Evolutionary conservation across 78 protist species (phyloP).

Genomic region (Chrysochromulina tobinii): DNA sequence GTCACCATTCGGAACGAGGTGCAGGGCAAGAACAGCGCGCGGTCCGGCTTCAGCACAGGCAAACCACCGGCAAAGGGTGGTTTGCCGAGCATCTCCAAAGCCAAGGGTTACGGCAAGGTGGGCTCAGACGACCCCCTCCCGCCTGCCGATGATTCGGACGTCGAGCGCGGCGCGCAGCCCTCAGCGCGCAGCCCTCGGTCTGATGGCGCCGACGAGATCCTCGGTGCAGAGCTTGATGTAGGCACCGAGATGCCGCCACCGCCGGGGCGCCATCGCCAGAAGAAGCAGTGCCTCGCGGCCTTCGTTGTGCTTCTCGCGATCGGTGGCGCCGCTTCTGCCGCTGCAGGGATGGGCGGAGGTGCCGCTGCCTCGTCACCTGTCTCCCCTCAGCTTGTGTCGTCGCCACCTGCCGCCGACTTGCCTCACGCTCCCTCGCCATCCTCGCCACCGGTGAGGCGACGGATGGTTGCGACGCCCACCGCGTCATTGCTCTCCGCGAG

Average conservation of each 20-base stretch:
- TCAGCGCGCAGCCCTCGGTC: neutral
- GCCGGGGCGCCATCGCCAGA: neutral
- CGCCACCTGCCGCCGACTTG: no score
- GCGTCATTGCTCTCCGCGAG: no score
- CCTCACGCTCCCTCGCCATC: no score
- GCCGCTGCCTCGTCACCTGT: no score
- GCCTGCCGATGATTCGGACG: no score
- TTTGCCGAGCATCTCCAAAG: neutral
- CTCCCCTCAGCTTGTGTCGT: no score
- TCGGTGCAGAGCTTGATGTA: neutral
- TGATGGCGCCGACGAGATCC: neutral
- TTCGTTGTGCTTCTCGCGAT: neutral
- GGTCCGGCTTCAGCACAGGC: neutral
- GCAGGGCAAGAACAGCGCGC: neutral
- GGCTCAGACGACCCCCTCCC: neutral
- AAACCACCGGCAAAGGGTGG: neutral
- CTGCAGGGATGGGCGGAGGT: no score
- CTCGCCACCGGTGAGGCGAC: no score
- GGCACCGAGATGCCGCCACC: no score
- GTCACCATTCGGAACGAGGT: neutral
- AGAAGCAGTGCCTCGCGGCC: neutral
- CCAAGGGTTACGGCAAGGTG: neutral
- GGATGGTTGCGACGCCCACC: no score
- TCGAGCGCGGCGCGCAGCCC: neutral
- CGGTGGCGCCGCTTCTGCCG: no score